A percentile compares a stretch with the other conserved stretches of the same genome.
phyloP scores from a whole-genome alignment of 306 rosid species.

The Rosa chinensis region DNA sequence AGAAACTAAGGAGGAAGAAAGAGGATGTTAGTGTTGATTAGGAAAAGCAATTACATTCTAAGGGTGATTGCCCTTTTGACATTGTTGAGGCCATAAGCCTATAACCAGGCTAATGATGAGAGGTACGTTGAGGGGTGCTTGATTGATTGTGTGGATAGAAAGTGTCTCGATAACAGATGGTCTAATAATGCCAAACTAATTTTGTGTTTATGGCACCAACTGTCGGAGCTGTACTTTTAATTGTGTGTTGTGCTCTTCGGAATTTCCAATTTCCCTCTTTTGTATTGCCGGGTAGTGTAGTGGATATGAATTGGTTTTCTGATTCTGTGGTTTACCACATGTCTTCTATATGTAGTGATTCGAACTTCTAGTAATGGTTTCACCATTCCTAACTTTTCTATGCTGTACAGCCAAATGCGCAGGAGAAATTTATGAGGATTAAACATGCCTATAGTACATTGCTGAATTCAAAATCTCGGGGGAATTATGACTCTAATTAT shows the following conservation, averaged over 20 bases:
- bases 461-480: conserved; percentile 72
- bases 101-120: not conserved
- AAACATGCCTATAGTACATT: conserved; percentile 90
- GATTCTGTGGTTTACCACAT: not conserved
- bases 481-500: conserved; percentile 55
- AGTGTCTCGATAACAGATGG: not conserved
- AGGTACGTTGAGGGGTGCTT: not conserved
- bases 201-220: conserved; percentile 8
- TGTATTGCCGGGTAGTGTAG: not conserved
- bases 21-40: not conserved
- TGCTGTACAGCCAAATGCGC: conserved; percentile 68
- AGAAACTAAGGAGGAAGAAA: not conserved
- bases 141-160: not conserved
- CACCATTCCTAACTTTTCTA: conserved; percentile 6
- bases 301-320: not conserved
- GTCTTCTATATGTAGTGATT: not conserved
- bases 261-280: not conserved
- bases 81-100: not conserved
- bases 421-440: conserved; percentile 86
- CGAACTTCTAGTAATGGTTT: not conserved
- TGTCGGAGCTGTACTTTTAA: conserved; percentile 1
- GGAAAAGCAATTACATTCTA: not conserved
- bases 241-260: not conserved
- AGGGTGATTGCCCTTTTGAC: not conserved
- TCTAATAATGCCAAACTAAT: not conserved